These are phyloP conservation scores for Sicyos edulis DNA, from an alignment of 306 rosid species.

Conservation along the genomic window DNA sequence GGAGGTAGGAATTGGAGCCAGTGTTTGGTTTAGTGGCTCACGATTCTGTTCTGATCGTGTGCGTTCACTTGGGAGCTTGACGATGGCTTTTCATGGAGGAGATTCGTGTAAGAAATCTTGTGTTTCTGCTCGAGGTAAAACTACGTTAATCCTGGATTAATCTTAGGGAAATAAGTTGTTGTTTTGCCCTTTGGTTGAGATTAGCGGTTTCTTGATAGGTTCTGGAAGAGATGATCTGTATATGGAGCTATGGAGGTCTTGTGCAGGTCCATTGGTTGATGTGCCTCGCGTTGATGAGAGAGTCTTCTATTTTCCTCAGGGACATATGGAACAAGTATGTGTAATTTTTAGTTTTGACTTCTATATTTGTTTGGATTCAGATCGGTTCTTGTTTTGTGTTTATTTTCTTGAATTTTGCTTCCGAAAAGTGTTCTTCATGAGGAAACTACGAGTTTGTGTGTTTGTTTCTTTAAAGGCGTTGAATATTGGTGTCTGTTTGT, in stretches of 20 bases:
- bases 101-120: slow-evolving; percentile 36
- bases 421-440: neutral
- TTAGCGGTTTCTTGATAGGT: slow-evolving; percentile 24
- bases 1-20: no score
- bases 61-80: slow-evolving; percentile 32
- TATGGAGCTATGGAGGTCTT: slow-evolving; percentile 66
- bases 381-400: slow-evolving; percentile 21
- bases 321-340: slow-evolving; percentile 88
- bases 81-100: slow-evolving; percentile 57
- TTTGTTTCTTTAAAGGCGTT: slow-evolving; percentile 8
- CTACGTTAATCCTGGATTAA: neutral
- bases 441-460: neutral
- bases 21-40: no score
- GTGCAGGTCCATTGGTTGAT: slow-evolving; percentile 86
- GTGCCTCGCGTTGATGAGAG: slow-evolving; percentile 57
- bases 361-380: slow-evolving; percentile 14
- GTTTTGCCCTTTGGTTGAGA: neutral
- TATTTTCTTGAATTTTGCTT: slow-evolving; percentile 10
- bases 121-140: slow-evolving; percentile 54
- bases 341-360: neutral
- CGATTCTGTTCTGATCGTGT: no score
- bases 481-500: neutral
- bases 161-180: neutral
- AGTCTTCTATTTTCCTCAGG: slow-evolving; percentile 87
- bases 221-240: slow-evolving; percentile 48